Evolutionary conservation across 176 grass and related monocot genomes (phyloP).

Genomic region (Carex parvula): DNA sequence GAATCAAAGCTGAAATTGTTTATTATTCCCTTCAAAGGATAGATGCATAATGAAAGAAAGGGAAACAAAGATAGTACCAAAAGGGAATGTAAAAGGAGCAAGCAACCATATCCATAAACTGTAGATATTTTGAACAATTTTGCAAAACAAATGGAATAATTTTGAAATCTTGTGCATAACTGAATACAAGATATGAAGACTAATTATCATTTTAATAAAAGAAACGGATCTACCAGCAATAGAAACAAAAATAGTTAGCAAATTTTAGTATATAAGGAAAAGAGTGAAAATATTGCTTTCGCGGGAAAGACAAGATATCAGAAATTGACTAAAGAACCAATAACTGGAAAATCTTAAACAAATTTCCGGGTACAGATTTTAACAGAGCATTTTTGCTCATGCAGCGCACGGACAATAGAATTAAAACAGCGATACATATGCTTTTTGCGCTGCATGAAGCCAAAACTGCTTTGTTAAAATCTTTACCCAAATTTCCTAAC

Average conservation of each 20-base stretch:
- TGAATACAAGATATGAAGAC: background rate
- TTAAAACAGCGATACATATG: too few relatives aligned
- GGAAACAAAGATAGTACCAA: constrained; percentile 21
- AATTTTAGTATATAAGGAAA: too few relatives aligned
- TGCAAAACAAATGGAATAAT: constrained; percentile 12
- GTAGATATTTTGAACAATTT: constrained; percentile 16
- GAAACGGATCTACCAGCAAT: constrained; percentile 3
- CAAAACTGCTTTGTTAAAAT: too few relatives aligned
- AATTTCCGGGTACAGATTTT: background rate
- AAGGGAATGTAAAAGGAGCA: constrained; percentile 5
- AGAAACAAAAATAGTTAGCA: background rate
- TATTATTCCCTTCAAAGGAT: constrained; percentile 21
- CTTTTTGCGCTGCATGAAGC: too few relatives aligned
- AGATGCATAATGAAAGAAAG: constrained; percentile 20
- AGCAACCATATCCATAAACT: constrained; percentile 18
- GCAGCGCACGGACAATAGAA: too few relatives aligned
- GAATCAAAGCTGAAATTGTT: constrained; percentile 11
- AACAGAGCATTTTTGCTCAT: too few relatives aligned
- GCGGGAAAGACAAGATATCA: background rate
- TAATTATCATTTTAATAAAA: background rate
- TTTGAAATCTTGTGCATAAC: constrained; percentile 11
- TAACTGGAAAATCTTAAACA: background rate
- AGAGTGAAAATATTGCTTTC: background rate
- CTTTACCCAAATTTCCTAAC: background rate
- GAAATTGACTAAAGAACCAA: background rate